Conservation (phyloP, 139 green algal genomes). For the Chlamydomonas sp. region DNA sequence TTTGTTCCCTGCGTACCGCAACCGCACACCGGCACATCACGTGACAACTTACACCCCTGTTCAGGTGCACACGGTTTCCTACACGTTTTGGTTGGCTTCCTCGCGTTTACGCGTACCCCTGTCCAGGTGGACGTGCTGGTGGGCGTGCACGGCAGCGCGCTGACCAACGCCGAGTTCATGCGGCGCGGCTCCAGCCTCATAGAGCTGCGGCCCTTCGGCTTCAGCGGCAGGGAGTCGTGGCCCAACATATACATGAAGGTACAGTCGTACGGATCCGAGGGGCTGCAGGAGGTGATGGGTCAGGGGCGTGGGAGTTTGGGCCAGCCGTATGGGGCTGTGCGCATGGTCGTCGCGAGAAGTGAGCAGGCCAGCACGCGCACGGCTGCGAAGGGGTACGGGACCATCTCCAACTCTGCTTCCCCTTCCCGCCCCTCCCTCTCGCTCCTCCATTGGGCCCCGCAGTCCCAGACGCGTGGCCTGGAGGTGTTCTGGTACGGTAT, state of each 20-base stretch:
- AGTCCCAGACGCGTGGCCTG: constrained; percentile 24
- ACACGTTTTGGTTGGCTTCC: too few species aligned
- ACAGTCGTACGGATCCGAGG: too few species aligned
- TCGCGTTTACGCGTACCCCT: too few species aligned
- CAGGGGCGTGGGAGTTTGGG: not conserved
- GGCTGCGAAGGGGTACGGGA: not conserved
- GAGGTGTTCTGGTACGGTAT: constrained; percentile 40
- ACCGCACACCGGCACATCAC: too few species aligned
- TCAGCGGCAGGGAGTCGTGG: constrained; percentile 33
- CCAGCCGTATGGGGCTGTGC: not conserved
- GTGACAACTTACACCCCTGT: too few species aligned
- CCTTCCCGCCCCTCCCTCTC: not conserved
- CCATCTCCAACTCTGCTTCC: not conserved
- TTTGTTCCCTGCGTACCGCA: too few species aligned
- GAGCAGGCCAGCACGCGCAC: too few species aligned
- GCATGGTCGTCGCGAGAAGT: too few species aligned
- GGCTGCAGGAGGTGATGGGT: too few species aligned
- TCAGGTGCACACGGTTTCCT: too few species aligned
- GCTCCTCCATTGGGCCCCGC: not conserved
- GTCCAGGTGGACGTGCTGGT: constrained; percentile 23
- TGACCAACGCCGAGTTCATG: constrained; percentile 43
- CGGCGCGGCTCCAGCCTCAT: not conserved
- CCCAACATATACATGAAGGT: constrained; percentile 44
- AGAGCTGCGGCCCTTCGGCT: constrained; percentile 33
- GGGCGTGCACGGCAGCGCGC: constrained; percentile 31